These are phyloP conservation scores for Phaeosphaeriaceae sp. DNA, from an alignment of 2,329 filamentous ascomycete species.

Conservation along the genomic window DNA sequence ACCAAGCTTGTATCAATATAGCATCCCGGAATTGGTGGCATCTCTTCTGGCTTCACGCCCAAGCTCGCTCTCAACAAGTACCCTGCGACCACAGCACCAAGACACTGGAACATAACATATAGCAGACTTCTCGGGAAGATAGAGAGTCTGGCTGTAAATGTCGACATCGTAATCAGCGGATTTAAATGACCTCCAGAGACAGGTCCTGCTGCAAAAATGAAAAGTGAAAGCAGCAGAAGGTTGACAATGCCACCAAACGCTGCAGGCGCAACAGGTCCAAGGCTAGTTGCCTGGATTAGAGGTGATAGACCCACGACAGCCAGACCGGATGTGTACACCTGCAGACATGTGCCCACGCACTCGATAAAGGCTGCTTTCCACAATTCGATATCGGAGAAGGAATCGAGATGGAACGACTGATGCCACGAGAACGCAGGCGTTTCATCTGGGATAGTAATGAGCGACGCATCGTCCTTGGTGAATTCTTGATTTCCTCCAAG, in stretches of 20 bases:
- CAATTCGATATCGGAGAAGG: constrained; percentile 24
- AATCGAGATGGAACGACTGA: constrained; percentile 17
- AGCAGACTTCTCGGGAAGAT: constrained; percentile 57
- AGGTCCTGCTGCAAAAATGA: constrained; percentile 59
- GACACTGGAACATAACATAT: constrained; percentile 56
- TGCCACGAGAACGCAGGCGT: constrained; percentile 26
- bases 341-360: constrained; percentile 29
- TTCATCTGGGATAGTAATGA: constrained; percentile 36
- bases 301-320: constrained; percentile 21
- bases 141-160: constrained; percentile 59
- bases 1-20: constrained; percentile 45
- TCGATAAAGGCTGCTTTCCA: constrained; percentile 33
- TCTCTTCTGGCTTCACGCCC: constrained; percentile 15
- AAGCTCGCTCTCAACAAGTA: constrained; percentile 48
- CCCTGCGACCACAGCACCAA: constrained; percentile 56
- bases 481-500: constrained; percentile 46
- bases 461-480: constrained; percentile 25
- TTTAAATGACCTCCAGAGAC: constrained; percentile 61
- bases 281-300: constrained; percentile 25
- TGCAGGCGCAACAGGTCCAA: constrained; percentile 34
- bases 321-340: constrained; percentile 28
- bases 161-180: constrained; percentile 61
- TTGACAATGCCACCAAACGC: constrained; percentile 49
- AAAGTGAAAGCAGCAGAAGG: constrained; percentile 52
- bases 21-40: constrained; percentile 28